Evolutionary conservation across 306 rosid species (phyloP).

Genomic region (Vigna nakashimae): DNA sequence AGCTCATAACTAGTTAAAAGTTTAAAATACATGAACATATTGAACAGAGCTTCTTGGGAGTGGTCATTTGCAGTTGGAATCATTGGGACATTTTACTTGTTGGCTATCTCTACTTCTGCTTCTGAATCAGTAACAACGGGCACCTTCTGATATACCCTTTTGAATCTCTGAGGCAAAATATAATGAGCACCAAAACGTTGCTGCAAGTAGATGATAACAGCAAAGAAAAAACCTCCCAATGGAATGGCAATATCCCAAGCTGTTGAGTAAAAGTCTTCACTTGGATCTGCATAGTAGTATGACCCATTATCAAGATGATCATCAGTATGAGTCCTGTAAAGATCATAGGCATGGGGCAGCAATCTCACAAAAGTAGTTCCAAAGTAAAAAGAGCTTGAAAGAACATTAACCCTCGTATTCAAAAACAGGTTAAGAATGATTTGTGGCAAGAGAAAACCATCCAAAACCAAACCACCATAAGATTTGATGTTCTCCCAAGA

Average conservation of each 20-base stretch:
- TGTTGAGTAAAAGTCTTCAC: slow-evolving; percentile 53
- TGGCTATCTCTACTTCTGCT: slow-evolving; percentile 14
- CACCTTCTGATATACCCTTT: slow-evolving; percentile 50
- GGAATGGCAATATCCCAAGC: slow-evolving; percentile 62
- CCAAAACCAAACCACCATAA: slow-evolving; percentile 56
- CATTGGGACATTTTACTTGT: slow-evolving; percentile 21
- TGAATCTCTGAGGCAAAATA: slow-evolving; percentile 50
- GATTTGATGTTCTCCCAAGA: slow-evolving; percentile 52
- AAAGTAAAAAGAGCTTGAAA: slow-evolving; percentile 56
- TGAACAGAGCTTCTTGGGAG: background rate
- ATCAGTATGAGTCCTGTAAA: slow-evolving; percentile 52
- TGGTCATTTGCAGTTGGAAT: background rate
- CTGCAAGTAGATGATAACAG: slow-evolving; percentile 61
- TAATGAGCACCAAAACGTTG: slow-evolving; percentile 56
- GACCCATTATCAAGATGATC: background rate
- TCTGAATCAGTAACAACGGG: slow-evolving; percentile 39
- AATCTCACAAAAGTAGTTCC: slow-evolving; percentile 67
- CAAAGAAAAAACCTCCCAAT: slow-evolving; percentile 55
- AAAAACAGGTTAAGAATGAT: slow-evolving; percentile 56
- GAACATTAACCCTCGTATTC: slow-evolving; percentile 48
- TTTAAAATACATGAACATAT: background rate
- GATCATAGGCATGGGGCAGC: slow-evolving; percentile 68
- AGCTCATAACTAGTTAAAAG: background rate
- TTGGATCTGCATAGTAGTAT: slow-evolving; percentile 54
- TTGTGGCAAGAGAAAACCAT: slow-evolving; percentile 73